Evolutionary conservation across 345 rosid species (phyloP).

Genomic region (Acer saccharum): DNA sequence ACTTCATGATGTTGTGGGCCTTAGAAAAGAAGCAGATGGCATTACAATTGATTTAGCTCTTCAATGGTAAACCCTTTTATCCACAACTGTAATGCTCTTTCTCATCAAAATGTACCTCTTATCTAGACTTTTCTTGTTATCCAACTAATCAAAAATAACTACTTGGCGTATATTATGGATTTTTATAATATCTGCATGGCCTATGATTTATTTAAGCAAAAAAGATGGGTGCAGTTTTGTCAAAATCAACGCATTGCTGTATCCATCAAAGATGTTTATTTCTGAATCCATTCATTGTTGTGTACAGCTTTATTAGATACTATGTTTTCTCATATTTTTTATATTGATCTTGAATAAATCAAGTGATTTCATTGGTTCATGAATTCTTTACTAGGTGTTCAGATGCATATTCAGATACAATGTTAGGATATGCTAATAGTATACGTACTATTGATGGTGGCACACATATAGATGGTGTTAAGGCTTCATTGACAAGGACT

Average conservation of each 20-base stretch:
- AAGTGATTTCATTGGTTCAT: constrained; percentile 21
- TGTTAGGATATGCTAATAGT: constrained; percentile 97
- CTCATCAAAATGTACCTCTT: neutral
- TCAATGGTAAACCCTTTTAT: constrained; percentile 68
- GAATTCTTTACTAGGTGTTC: constrained; percentile 66
- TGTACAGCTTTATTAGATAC: neutral
- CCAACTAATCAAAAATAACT: neutral
- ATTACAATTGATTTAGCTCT: constrained; percentile 74
- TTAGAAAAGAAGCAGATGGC: constrained; percentile 70
- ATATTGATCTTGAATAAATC: neutral
- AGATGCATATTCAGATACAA: constrained; percentile 96
- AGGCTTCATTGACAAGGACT: constrained; percentile 88
- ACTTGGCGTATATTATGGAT: neutral
- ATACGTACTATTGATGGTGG: constrained; percentile 97
- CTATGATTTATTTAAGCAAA: neutral
- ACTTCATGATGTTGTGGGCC: constrained; percentile 84
- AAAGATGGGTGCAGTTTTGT: neutral
- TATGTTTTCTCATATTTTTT: neutral
- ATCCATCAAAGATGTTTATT: neutral
- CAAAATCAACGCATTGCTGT: neutral
- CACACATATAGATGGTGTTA: constrained; percentile 93
- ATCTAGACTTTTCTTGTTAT: too few species aligned
- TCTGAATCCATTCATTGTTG: neutral
- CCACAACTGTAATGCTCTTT: constrained; percentile 12
- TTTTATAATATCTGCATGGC: neutral